A percentile compares a stretch with the other conserved stretches of the same genome.
phyloP scores from a whole-genome alignment of 177 flowering plant species.

The Vitis hybrid region DNA sequence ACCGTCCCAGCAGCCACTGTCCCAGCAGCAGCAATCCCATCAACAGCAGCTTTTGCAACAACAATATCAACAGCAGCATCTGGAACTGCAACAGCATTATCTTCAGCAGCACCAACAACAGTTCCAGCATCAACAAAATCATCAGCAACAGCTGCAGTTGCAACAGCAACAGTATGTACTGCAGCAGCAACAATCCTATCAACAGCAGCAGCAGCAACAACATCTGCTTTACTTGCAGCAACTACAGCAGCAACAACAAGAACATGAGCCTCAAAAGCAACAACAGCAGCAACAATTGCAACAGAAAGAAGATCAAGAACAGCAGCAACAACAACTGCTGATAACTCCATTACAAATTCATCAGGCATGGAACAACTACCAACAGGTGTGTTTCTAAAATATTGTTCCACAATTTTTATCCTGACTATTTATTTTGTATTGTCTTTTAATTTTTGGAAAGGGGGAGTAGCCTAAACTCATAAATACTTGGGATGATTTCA shows the following conservation, averaged over 20 bases:
- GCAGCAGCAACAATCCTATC: not conserved
- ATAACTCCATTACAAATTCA: slow-evolving; percentile 16
- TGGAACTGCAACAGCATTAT: not conserved
- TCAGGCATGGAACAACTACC: slow-evolving; percentile 21
- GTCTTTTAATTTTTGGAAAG: not conserved
- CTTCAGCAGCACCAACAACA: not conserved
- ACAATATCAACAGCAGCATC: slow-evolving; percentile 14
- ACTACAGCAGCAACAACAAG: slow-evolving; percentile 11
- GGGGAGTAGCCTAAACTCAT: not conserved
- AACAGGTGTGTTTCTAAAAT: slow-evolving; percentile 2
- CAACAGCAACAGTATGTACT: slow-evolving; percentile 5
- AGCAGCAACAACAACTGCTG: slow-evolving; percentile 21
- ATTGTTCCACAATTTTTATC: not conserved
- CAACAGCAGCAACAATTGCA: slow-evolving; percentile 5
- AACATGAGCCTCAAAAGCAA: slow-evolving; percentile 8
- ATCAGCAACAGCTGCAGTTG: not conserved
- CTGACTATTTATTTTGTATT: not conserved
- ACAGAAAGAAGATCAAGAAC: slow-evolving; percentile 13
- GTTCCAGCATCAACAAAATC: slow-evolving; percentile 4
- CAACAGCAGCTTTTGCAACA: slow-evolving; percentile 14
- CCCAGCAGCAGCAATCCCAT: slow-evolving; percentile 1
- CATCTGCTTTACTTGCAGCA: slow-evolving; percentile 10
- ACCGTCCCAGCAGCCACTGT: slow-evolving; percentile 11
- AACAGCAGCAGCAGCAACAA: slow-evolving; percentile 14
- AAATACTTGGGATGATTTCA: not conserved